A percentile compares a stretch with the other conserved stretches of the same genome.
These are phyloP conservation scores for Phaseolus coccineus DNA, from an alignment of 331 rosid genomes.

Conservation along the genomic window DNA sequence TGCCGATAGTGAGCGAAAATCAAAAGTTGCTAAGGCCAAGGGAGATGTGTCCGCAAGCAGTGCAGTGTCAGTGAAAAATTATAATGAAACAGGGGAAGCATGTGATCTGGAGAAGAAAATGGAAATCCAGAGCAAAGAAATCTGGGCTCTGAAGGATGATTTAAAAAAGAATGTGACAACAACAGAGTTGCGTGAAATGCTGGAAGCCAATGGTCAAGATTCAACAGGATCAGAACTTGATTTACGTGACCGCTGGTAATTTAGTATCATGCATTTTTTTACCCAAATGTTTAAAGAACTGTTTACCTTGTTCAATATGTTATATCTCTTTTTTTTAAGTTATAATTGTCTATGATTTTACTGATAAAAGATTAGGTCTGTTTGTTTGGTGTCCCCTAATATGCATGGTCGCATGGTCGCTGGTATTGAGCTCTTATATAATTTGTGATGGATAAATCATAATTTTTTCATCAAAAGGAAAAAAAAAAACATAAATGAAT, in stretches of 20 bases:
- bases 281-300: not conserved
- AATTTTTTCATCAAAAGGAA: conserved; percentile 35
- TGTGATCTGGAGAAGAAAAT: conserved; percentile 59
- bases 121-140: conserved; percentile 78
- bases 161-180: conserved; percentile 76
- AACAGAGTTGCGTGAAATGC: conserved; percentile 84
- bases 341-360: conserved; percentile 22
- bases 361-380: conserved; percentile 23
- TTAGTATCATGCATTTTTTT: conserved; percentile 17
- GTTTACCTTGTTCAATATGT: conserved; percentile 10
- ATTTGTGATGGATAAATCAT: conserved; percentile 20
- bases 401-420: conserved; percentile 22
- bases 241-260: conserved; percentile 93
- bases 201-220: conserved; percentile 77
- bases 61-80: conserved; percentile 44
- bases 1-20: conserved; percentile 53
- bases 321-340: conserved; percentile 17
- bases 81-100: conserved; percentile 46
- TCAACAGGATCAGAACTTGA: conserved; percentile 92
- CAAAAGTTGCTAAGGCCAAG: conserved; percentile 68
- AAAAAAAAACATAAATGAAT: conserved; percentile 17
- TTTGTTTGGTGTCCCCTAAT: conserved; percentile 33
- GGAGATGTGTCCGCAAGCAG: conserved; percentile 67
- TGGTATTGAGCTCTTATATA: conserved; percentile 26
- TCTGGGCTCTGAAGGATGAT: conserved; percentile 91